These are phyloP conservation scores for Aspergillus heteromorphus DNA, from an alignment of 495 filamentous ascomycete species.

Conservation along the genomic window DNA sequence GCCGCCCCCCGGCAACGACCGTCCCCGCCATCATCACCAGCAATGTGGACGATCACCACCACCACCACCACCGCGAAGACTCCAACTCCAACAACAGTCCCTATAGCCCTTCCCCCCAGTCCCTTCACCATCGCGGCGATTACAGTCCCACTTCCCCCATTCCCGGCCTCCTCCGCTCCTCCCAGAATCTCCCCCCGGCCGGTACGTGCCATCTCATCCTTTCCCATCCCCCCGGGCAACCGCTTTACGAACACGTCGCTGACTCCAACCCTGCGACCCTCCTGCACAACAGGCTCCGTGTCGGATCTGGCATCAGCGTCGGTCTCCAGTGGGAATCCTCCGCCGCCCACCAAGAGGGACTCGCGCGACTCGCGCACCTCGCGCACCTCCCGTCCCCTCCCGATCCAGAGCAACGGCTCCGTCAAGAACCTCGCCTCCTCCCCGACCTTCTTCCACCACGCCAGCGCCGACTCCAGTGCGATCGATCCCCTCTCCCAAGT, in stretches of 20 bases:
- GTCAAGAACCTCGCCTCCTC: constrained; percentile 25
- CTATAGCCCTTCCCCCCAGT: constrained; percentile 1
- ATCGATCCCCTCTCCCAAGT: constrained; percentile 57
- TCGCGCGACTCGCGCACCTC: constrained; percentile 13
- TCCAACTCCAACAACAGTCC: background rate
- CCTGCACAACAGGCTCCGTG: constrained; percentile 27
- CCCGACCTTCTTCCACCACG: constrained; percentile 29
- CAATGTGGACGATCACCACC: constrained; percentile 8
- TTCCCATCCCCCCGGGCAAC: too few relatives aligned
- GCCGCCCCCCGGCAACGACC: constrained; percentile 15
- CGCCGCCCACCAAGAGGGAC: constrained; percentile 22
- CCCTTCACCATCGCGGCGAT: background rate
- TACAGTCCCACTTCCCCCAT: constrained; percentile 11
- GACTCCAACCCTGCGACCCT: constrained; percentile 1
- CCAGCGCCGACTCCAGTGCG: constrained; percentile 32
- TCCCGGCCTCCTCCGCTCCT: constrained; percentile 12
- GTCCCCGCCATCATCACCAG: constrained; percentile 23
- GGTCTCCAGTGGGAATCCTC: constrained; percentile 30
- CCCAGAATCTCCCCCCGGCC: too few relatives aligned
- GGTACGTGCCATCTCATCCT: too few relatives aligned
- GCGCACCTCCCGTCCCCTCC: constrained; percentile 14
- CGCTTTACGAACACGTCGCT: too few relatives aligned
- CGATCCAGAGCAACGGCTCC: constrained; percentile 6
- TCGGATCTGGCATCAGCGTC: constrained; percentile 36
- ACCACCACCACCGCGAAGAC: background rate